Evolutionary conservation across 192 early-diverging fungal species (phyloP), one percentile per base, ranked within the genome.

Genomic region (Gryganskiella cystojenkinii): DNA sequence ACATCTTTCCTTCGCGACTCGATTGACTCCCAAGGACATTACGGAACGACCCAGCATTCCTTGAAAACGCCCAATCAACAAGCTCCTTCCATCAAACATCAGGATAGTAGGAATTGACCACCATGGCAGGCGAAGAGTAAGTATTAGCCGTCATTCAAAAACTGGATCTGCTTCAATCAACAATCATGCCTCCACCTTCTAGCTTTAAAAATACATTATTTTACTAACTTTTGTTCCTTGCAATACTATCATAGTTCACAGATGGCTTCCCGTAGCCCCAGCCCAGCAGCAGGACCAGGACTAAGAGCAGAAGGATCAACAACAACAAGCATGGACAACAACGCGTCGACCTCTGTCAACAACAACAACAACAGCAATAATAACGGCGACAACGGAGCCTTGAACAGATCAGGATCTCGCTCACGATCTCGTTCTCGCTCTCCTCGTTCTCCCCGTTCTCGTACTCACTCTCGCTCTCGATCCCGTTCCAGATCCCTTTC

Each of bases 231-330:
- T 22, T 25, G 19, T 14, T 52, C 33, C 19, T 64, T 30, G 15
- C 25, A 3, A 33, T 15, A 52, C 42, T 22, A 43, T 20, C 11
- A 10, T 59, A 67, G 63, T 61, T 61, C 71, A 22, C 50, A 62
- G 13, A 78, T 78, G 74, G 30, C 74, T 30, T 78, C 67, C 35
- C 65, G 74, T 37, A 78, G 74, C 25, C 74, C 74, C 11, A 78
- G 66, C 56, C 66, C 67, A 24, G 45, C 46, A 51, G 53, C 61
- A 10, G n/a, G n/a, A n/a, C 74, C 74, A 10, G 69, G 66, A 47
- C 66, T 61, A 24, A 35, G 37, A 51, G 53, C 61, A 10, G 27
- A 10, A 19, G 33, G 20, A 24, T 33, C 64, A 47, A 45, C 60
- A 25, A 42, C 44, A 22, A 24, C 24, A 14, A 44, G 13, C 10